phyloP scores from a whole-genome alignment of 805 yeast species.

The Candida nonsorbophila region DNA sequence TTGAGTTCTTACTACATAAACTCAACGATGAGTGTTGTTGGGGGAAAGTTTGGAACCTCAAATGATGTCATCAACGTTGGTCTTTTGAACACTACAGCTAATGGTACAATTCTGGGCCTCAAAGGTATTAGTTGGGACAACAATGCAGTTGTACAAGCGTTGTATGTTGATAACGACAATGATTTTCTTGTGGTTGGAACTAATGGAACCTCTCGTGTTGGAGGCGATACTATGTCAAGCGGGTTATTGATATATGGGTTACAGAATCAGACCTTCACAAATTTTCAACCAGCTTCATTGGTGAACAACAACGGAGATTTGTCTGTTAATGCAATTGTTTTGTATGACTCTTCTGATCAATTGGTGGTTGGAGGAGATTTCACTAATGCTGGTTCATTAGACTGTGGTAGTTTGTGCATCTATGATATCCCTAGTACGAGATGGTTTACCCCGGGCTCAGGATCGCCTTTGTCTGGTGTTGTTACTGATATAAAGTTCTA shows the following conservation, averaged over 20 bases:
- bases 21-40: slow-evolving; percentile 46
- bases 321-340: slow-evolving; percentile 28
- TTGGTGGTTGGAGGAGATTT: slow-evolving; percentile 75
- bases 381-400: slow-evolving; percentile 47
- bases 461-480: slow-evolving; percentile 37
- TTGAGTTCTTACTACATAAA: slow-evolving; percentile 42
- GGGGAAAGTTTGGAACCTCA: slow-evolving; percentile 48
- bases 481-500: slow-evolving; percentile 50
- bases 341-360: slow-evolving; percentile 22
- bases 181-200: slow-evolving; percentile 42
- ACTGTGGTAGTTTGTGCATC: slow-evolving; percentile 63
- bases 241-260: slow-evolving; percentile 56
- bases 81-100: slow-evolving; percentile 17
- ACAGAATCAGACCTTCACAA: slow-evolving; percentile 31
- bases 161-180: slow-evolving; percentile 30
- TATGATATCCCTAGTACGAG: slow-evolving; percentile 50
- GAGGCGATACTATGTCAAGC: slow-evolving; percentile 13
- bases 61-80: slow-evolving; percentile 21
- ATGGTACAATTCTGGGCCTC: slow-evolving; percentile 13
- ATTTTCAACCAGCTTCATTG: slow-evolving; percentile 46
- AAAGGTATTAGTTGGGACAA: slow-evolving; percentile 20
- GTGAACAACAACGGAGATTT: slow-evolving; percentile 33
- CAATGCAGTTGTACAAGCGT: slow-evolving; percentile 18
- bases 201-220: slow-evolving; percentile 27
- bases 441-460: slow-evolving; percentile 44